Evolutionary conservation across 192 early-diverging fungal species (phyloP), one percentile per base, ranked within the genome.

Genomic region (Podila epigama): DNA sequence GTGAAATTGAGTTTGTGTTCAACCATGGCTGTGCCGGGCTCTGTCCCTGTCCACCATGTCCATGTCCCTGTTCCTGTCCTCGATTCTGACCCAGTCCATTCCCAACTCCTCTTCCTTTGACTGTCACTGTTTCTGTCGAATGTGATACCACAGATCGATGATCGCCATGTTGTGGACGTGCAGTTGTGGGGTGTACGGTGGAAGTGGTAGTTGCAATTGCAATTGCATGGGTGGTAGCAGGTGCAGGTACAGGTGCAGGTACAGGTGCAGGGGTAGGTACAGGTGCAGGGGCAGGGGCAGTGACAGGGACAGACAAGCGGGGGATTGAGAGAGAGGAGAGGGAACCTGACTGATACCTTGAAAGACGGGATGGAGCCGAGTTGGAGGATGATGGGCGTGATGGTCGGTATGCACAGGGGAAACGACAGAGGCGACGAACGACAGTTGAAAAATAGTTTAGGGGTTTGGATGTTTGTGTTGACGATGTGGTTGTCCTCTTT

Each of bases 371-470:
- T 16, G 5, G 22, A 13, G 1, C 58, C 22, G 15, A 27, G 25
- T 44, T 41, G 35, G 5, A 9, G 13, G 20, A 12, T 25, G 20
- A 12, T 25, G n/a, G 15, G 5, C 55, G 16, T n/a, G 37, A 35
- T 11, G 68, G 20, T 1, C 28, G 53, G 39, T 41, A 48, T 31
- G 44, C 57, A 59, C 51, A 28, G 33, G 51, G 20, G 10, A 70
- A 35, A 11, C 60, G 54, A 41, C 50, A 70, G 32, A 70, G 53
- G 25, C 60, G 60, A 11, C 27, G 33, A 35, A 68, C 22, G 48
- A 68, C 11, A 15, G 48, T 37, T 20, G 55, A 44, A 33, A 67
- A 37, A 34, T 58, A 67, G 32, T 33, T 53, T 13, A 61, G 29
- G 5, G 67, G 54, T 32, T 54, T 41, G 33, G 52, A 31, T 5